Evolutionary conservation across 106 monocot species (phyloP).

Genomic region (Acorus calamus): DNA sequence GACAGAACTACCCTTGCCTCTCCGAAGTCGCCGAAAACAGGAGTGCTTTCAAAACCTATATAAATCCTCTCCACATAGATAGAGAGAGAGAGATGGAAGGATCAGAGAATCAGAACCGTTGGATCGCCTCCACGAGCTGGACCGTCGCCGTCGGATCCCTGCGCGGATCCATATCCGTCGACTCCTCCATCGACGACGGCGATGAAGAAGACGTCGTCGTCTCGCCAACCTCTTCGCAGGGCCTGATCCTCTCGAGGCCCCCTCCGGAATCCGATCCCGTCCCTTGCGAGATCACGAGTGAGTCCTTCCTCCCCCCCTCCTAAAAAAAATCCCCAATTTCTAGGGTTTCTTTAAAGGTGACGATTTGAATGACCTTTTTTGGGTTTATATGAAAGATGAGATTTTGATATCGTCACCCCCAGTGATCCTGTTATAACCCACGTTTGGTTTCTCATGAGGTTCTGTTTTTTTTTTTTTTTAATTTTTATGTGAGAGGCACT

Average conservation of each 20-base stretch:
- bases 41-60: too few relatives aligned
- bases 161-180: slow-evolving; percentile 22
- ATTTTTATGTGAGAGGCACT: too few relatives aligned
- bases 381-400: too few relatives aligned
- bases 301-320: background rate
- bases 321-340: too few relatives aligned
- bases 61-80: slow-evolving; percentile 3
- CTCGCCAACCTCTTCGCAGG: background rate
- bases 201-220: slow-evolving; percentile 13
- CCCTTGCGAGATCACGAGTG: slow-evolving; percentile 41
- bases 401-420: too few relatives aligned
- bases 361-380: too few relatives aligned
- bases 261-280: slow-evolving; percentile 8
- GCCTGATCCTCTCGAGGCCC: slow-evolving; percentile 10
- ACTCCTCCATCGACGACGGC: slow-evolving; percentile 11
- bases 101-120: background rate
- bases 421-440: too few relatives aligned
- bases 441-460: too few relatives aligned
- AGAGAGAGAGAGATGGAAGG: background rate
- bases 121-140: slow-evolving; percentile 30
- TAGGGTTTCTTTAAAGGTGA: too few relatives aligned
- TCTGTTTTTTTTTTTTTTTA: too few relatives aligned
- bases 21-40: too few relatives aligned
- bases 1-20: too few relatives aligned
- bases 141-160: slow-evolving; percentile 18